These are phyloP conservation scores for Kwoniella dendrophila DNA, from an alignment of 768 basidiomycete species.

Conservation along the genomic window DNA sequence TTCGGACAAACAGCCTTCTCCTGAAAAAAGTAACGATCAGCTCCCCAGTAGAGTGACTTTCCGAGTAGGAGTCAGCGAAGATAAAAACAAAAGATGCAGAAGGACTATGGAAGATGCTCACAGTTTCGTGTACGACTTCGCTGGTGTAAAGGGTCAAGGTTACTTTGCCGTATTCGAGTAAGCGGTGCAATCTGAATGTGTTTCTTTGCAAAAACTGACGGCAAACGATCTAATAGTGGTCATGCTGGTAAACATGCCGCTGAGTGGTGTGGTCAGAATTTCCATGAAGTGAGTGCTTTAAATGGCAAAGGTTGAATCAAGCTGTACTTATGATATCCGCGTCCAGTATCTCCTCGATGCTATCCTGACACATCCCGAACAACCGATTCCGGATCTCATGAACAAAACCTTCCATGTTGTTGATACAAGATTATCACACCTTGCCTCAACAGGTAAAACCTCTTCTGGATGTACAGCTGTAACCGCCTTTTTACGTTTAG, in stretches of 20 bases:
- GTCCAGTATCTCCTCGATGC: slow-evolving; percentile 67
- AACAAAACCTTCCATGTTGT: slow-evolving; percentile 94
- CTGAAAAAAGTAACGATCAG: slow-evolving; percentile 19
- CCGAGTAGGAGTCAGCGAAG: slow-evolving; percentile 76
- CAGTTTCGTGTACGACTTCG: slow-evolving; percentile 94
- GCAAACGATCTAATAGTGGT: slow-evolving; percentile 59
- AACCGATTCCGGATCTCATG: slow-evolving; percentile 79
- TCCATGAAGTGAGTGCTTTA: slow-evolving; percentile 71
- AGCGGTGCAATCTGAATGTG: slow-evolving; percentile 25
- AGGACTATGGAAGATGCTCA: slow-evolving; percentile 98
- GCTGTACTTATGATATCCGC: slow-evolving; percentile 6
- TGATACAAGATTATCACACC: slow-evolving; percentile 75
- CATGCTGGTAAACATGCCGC: slow-evolving; percentile 98
- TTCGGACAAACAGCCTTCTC: slow-evolving; percentile 2
- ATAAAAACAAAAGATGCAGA: slow-evolving; percentile 74
- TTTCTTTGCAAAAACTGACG: background rate
- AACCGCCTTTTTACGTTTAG: slow-evolving; percentile 89
- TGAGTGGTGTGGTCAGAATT: slow-evolving; percentile 96
- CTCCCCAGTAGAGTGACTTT: slow-evolving; percentile 56
- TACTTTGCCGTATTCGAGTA: slow-evolving; percentile 95
- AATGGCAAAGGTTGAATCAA: background rate
- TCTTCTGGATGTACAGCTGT: slow-evolving; percentile 97
- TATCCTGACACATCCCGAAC: slow-evolving; percentile 65
- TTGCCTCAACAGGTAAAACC: slow-evolving; percentile 87
- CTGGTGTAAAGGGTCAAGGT: slow-evolving; percentile 85